These are phyloP conservation scores for Hypoxylon sp. DNA, from an alignment of 2,329 filamentous ascomycete genomes.

Conservation along the genomic window DNA sequence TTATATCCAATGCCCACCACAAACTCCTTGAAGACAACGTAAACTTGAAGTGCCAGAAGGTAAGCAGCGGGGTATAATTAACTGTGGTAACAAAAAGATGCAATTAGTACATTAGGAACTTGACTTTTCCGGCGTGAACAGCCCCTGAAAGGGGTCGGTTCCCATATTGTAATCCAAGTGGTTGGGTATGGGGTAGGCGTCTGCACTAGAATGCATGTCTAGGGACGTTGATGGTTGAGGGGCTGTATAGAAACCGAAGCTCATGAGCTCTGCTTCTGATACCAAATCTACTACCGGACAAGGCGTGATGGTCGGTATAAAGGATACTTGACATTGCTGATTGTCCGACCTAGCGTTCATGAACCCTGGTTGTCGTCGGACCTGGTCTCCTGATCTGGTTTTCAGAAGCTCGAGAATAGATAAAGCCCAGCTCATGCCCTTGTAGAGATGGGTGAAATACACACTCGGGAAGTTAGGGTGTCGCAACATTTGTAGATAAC, in stretches of 20 bases:
- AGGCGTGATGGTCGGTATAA: background rate
- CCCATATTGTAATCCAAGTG: background rate
- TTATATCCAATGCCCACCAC: too few relatives aligned
- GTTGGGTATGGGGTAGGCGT: background rate
- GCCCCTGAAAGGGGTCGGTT: conserved; percentile 1
- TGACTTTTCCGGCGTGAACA: background rate
- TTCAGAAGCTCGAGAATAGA: conserved; percentile 14
- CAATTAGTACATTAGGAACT: background rate
- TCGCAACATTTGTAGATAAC: conserved; percentile 3
- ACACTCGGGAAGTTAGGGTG: conserved; percentile 5
- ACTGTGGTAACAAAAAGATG: background rate
- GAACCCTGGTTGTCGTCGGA: background rate
- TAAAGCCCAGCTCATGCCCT: conserved; percentile 10
- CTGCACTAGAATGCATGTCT: background rate
- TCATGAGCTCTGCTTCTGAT: background rate
- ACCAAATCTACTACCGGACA: background rate
- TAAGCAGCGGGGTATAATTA: background rate
- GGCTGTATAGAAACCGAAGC: background rate
- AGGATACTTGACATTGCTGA: background rate
- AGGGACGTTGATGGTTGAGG: background rate
- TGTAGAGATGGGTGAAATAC: conserved; percentile 9
- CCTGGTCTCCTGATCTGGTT: background rate
- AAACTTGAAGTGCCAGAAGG: background rate
- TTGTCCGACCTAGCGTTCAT: background rate
- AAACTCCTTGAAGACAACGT: too few relatives aligned